Evolutionary conservation across 192 early-diverging fungal species (phyloP).

Genomic region (Umbelopsis vinacea): DNA sequence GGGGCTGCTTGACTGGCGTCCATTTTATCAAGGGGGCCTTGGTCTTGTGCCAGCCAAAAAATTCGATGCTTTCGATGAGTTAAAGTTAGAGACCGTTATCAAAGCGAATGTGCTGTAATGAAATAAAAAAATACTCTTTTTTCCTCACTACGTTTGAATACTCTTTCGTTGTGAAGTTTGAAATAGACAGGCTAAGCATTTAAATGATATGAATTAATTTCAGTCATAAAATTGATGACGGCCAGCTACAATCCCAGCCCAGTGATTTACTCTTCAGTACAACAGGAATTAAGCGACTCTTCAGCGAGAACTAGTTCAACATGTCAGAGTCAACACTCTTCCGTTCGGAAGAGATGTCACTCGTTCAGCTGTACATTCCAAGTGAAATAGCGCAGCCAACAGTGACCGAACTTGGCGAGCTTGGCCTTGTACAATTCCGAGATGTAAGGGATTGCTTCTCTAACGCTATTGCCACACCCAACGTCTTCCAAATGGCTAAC

Average conservation of each 20-base stretch:
- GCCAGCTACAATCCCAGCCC: not conserved
- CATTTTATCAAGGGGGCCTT: too few relatives aligned
- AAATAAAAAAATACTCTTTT: too few relatives aligned
- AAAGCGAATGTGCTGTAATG: too few relatives aligned
- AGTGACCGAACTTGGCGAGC: constrained; percentile 92
- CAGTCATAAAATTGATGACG: constrained; percentile 14
- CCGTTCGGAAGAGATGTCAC: constrained; percentile 95
- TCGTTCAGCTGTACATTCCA: constrained; percentile 95
- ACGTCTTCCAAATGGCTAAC: not conserved
- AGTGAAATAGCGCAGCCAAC: constrained; percentile 91
- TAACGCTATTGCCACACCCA: not conserved
- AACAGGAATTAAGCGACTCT: not conserved
- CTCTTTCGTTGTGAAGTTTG: not conserved
- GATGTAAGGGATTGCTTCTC: constrained; percentile 65
- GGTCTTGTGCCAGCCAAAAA: too few relatives aligned
- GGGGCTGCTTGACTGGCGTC: too few relatives aligned
- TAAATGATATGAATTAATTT: not conserved
- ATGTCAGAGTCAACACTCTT: constrained; percentile 69
- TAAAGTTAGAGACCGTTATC: too few relatives aligned
- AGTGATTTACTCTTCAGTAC: not conserved
- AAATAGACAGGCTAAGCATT: not conserved
- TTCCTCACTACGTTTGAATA: too few relatives aligned
- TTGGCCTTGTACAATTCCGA: constrained; percentile 93
- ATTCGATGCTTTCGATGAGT: too few relatives aligned
- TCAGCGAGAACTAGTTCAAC: constrained; percentile 23